These are phyloP conservation scores for Syzygium jambos DNA, from an alignment of 345 rosid species.

Conservation along the genomic window DNA sequence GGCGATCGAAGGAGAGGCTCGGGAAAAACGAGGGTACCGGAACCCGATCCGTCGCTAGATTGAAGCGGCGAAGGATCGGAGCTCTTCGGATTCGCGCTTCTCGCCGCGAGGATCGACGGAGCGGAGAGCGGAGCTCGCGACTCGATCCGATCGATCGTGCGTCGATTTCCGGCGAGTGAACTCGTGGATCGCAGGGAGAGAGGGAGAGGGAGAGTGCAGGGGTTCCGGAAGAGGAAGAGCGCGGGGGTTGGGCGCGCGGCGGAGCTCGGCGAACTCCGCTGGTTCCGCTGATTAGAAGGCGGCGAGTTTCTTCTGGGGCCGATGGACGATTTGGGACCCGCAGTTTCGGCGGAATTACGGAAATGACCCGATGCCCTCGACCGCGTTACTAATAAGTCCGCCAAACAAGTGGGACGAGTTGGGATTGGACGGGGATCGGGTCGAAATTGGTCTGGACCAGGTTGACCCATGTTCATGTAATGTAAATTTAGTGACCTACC, in stretches of 20 bases:
- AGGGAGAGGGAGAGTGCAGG: no score
- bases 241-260: not conserved
- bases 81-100: not conserved
- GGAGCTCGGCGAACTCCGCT: not conserved
- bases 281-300: not conserved
- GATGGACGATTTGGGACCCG: not conserved
- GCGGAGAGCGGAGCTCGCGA: not conserved
- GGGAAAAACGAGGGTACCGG: not conserved
- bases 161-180: not conserved
- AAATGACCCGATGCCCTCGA: not conserved
- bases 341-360: not conserved
- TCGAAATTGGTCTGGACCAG: no score
- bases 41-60: not conserved
- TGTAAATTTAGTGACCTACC: no score
- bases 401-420: no score
- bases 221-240: no score
- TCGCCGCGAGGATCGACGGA: not conserved
- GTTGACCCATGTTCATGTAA: no score
- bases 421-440: no score
- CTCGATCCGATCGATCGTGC: not conserved
- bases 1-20: not conserved
- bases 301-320: not conserved
- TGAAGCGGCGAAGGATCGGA: not conserved
- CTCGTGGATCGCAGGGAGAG: no score
- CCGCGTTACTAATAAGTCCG: no score